Evolutionary conservation across 108 stramenopile genomes (phyloP), one percentile per base, ranked within the genome.

Genomic region (Thalassiosira profunda): DNA sequence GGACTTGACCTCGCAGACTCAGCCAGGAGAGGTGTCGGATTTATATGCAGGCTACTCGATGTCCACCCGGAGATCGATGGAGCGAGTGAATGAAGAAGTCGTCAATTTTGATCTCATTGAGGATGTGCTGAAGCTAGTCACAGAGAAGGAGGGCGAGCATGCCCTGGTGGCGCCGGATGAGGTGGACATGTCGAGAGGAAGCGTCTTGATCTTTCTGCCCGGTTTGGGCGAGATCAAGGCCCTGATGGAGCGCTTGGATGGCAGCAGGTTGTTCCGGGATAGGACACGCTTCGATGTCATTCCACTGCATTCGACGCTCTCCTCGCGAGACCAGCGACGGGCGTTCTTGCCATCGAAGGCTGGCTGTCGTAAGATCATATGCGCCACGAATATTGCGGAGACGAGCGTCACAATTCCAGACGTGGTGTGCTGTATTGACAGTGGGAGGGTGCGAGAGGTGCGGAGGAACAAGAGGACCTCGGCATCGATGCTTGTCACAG

Each of bases 321-420:
- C 88, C 11, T 81, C 88, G 10, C 20, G 54, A 11, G 86, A 93
- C 56, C 92, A 96, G 74, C 65, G 86, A 37, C 74, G 80, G 36
- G 91, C 90, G 44, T 92, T 92, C 59, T 23, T 67, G 15, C 75
- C 70, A 34, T 44, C 81, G 0, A 72, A 41, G 15, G 11, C 18
- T 6, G 89, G 90, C 3, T 74, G 80, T 44, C 59, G 82, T 48
- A 97, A 98, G 72, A 84, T 98, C 0, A 82, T 94, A 6, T 68
- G 96, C 15, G 69, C 91, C 8, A 97, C 97, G 1, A 98, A 97
- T 80, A 96, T 98, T 30, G 94, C 94, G 0, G 97, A 97, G 80
- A 97, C 97, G 5, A 91, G 89, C 43, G 88, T 99, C 44, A 99
- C 99, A 17, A 97, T 99, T 70, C 89, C 92, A 26, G 98, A 98